Conservation (phyloP, 106 monocot genomes). For the Dioscorea dumetorum region DNA sequence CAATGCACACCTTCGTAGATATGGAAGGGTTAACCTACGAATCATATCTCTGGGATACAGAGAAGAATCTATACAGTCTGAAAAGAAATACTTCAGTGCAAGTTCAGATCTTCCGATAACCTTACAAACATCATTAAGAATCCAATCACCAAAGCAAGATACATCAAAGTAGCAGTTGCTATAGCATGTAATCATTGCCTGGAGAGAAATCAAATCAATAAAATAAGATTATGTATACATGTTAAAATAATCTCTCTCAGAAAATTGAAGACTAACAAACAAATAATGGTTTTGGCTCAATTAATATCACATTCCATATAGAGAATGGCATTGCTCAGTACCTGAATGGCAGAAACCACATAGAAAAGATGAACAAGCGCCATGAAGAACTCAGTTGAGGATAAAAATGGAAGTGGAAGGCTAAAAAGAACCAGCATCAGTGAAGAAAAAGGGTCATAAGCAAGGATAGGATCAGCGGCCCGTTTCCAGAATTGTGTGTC, state of each 20-base stretch:
- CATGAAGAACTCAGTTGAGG: slow-evolving; percentile 50
- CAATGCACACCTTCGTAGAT: slow-evolving; percentile 76
- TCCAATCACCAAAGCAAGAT: slow-evolving; percentile 29
- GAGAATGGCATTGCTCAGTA: slow-evolving; percentile 21
- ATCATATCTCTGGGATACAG: slow-evolving; percentile 59
- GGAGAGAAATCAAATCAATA: slow-evolving; percentile 11
- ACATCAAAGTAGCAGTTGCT: slow-evolving; percentile 32
- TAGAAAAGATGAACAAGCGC: slow-evolving; percentile 91
- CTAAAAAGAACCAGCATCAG: slow-evolving; percentile 75
- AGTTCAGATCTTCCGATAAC: slow-evolving; percentile 38
- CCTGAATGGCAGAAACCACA: slow-evolving; percentile 75
- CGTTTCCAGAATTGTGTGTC: slow-evolving; percentile 68
- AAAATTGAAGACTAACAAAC: too few species aligned
- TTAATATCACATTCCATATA: neutral
- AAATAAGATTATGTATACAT: neutral
- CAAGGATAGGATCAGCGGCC: slow-evolving; percentile 73
- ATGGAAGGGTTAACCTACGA: slow-evolving; percentile 78
- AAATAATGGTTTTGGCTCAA: too few species aligned
- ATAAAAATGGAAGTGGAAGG: slow-evolving; percentile 66
- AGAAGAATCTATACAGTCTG: slow-evolving; percentile 48
- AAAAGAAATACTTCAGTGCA: slow-evolving; percentile 48
- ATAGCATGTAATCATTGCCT: slow-evolving; percentile 87
- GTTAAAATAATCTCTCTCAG: neutral
- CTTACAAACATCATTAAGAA: slow-evolving; percentile 54
- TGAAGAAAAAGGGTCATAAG: slow-evolving; percentile 83